These are phyloP conservation scores for Laburnicola sp. DNA, from an alignment of 2,329 filamentous ascomycete genomes.

Conservation along the genomic window DNA sequence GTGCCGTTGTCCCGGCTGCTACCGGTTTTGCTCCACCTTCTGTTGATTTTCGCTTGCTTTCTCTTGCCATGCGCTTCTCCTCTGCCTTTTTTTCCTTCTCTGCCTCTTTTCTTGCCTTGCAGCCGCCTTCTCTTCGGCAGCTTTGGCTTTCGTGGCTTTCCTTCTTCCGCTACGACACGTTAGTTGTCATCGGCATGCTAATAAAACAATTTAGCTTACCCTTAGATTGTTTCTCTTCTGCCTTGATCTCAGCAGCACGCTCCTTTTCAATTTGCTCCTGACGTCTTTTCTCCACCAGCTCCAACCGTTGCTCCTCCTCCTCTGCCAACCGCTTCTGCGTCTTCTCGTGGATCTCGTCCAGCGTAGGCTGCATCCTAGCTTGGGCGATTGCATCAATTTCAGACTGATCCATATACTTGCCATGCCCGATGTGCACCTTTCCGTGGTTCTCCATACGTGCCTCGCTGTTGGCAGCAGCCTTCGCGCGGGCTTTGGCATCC, in stretches of 20 bases:
- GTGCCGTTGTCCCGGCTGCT: conserved; percentile 11
- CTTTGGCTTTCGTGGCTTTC: conserved; percentile 51
- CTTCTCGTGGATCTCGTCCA: conserved; percentile 82
- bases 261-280: conserved; percentile 61
- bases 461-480: conserved; percentile 68
- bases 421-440: conserved; percentile 73
- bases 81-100: conserved; percentile 57
- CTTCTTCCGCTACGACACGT: conserved; percentile 58
- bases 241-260: conserved; percentile 50
- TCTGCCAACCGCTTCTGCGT: conserved; percentile 72
- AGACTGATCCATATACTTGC: conserved; percentile 75
- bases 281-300: conserved; percentile 67
- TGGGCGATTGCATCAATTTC: conserved; percentile 80
- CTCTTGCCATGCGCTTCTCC: conserved; percentile 54
- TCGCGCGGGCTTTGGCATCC: conserved; percentile 74
- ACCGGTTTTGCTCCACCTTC: conserved; percentile 28
- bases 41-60: conserved; percentile 58
- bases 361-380: conserved; percentile 74
- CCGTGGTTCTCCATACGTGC: conserved; percentile 61
- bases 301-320: conserved; percentile 62
- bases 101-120: conserved; percentile 45
- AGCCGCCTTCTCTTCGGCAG: conserved; percentile 54
- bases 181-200: conserved; percentile 7
- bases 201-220: conserved; percentile 51
- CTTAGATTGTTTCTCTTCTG: conserved; percentile 54